A percentile compares a stretch with the other conserved stretches of the same genome.
phyloP scores from a whole-genome alignment of 208 protist genomes.

The Acanthamoeba sp. region DNA sequence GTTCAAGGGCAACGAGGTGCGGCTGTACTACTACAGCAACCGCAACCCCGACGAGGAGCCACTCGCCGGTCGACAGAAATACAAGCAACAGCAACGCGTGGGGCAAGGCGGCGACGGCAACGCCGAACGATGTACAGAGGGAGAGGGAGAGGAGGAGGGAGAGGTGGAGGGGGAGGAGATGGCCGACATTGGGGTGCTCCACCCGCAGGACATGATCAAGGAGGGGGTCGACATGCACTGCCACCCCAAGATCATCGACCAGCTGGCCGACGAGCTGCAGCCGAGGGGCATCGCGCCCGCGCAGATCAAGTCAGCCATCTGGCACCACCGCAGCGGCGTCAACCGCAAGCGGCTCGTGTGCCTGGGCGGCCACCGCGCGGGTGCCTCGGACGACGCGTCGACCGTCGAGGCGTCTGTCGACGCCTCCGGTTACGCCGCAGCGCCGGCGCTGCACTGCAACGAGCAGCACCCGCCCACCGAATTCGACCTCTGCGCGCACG shows the following conservation, averaged over 20 bases:
- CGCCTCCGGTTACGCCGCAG: neutral
- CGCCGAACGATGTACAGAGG: too few species aligned
- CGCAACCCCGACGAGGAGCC: neutral
- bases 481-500: neutral
- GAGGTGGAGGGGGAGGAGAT: neutral
- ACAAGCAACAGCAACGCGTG: too few species aligned
- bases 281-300: neutral
- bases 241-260: slow-evolving; percentile 22
- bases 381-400: too few species aligned
- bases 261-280: neutral
- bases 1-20: slow-evolving; percentile 63
- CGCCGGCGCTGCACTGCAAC: neutral
- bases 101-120: too few species aligned
- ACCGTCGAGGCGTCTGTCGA: too few species aligned
- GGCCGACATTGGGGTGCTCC: neutral
- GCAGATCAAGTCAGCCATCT: neutral
- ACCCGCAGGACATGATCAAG: neutral
- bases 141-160: too few species aligned
- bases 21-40: slow-evolving; percentile 63
- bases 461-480: neutral
- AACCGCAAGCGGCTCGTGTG: slow-evolving; percentile 23
- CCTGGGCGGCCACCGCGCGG: neutral
- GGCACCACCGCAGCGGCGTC: slow-evolving; percentile 33
- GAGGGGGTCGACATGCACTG: slow-evolving; percentile 35
- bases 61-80: too few species aligned